Base-by-base conservation (phyloP, 2,329 filamentous ascomycete species). In the Aspergillus alliaceus region DNA sequence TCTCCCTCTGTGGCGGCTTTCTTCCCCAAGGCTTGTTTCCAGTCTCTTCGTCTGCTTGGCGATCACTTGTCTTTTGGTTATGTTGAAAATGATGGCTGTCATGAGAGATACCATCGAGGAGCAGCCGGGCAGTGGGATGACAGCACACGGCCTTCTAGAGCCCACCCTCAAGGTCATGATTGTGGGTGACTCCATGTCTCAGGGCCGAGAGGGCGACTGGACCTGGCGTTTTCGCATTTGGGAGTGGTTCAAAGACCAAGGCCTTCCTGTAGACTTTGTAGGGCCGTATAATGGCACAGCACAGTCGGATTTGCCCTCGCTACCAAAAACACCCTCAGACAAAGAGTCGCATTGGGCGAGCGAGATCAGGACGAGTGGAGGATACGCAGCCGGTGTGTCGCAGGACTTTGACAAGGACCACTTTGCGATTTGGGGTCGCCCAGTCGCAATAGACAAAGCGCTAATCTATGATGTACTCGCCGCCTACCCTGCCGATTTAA, bases 141-240 rank as follows among this genome's bases (percentile, higher is more conserved):
- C 35, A 22, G 9, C 35, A 15, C 35, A 39, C 4, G 35, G 18
- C 18, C 35, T 39, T 22, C 18, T 39, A 20, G 35, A 22, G 18
- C 35, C 35, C 35, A 22, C 18, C 20, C 40, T 44, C 40, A 44
- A 25, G 22, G 44, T 51, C 27, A 50, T 55, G 25, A 34, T 55
- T 14, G 53, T 55, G 11, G 53, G 53, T 3, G 53, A 55, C 48
- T 56, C 54, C 11, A 56, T 56, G 29, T 32, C 54, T 20, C 54
- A 56, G 20, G 54, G 54, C 2, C 25, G 40, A 34, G 35, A 56
- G n/a, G 54, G 48, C 9, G 54, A 56, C n/a, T 56, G 34, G 22
- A 56, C 54, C 14, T 56, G 54, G 54, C 47, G 54, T 5, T 56
- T 51, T 47, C 54, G 54, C 6, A 42, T 56, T 24, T 51, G 54